Base-by-base conservation (phyloP, 1,284 basidiomycete species). In the Neotropicomus parvogracilis region DNA sequence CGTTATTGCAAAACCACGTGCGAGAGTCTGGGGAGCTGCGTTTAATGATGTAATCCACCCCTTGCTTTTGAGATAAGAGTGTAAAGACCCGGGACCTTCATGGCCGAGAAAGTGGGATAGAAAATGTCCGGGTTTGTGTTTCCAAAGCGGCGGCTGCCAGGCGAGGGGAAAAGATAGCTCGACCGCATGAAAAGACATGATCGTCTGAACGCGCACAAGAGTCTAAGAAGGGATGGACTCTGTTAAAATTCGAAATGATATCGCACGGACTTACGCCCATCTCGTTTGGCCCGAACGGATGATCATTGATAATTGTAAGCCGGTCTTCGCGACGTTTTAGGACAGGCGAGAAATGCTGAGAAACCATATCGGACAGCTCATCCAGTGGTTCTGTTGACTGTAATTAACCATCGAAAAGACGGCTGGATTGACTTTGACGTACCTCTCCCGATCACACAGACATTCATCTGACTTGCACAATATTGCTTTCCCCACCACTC, bases 401-500 rank as follows among this genome's bases (percentile, higher is more conserved):
- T 32, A 3, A 36, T 46, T 42, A 20, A 45, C 24, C 9, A 31
- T 32, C 1, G 14, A 33, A 39, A 46, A 27, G 1, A n/a, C 40
- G 21, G 21, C 14, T 2, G 26, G 12, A 37, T 49, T 44, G 11
- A 44, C 12, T 35, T 40, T 19, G 21, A 21, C 67, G 58, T 59
- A 84, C 94, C 91, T 74, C 88, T 91, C 21, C 95, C 94, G 29
- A 97, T 75, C 16, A 99, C 80, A 54, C 88, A 91, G 32, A 99
- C 70, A 59, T 88, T 88, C 95, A 98, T 98, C 45, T 95, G 75
- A 64, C 91, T 87, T 6, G 97, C 92, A 57, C 90, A 95, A 68
- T 99, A 99, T 66, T 97, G 87, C 56, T 81, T 78, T 46, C 74
- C 76, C 90, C 95, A 98, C 92, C 97, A 99, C 69, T 95, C 88